phyloP scores from a whole-genome alignment of 1,139 yeast genomes.

The Nakaseomyces glabratus region DNA sequence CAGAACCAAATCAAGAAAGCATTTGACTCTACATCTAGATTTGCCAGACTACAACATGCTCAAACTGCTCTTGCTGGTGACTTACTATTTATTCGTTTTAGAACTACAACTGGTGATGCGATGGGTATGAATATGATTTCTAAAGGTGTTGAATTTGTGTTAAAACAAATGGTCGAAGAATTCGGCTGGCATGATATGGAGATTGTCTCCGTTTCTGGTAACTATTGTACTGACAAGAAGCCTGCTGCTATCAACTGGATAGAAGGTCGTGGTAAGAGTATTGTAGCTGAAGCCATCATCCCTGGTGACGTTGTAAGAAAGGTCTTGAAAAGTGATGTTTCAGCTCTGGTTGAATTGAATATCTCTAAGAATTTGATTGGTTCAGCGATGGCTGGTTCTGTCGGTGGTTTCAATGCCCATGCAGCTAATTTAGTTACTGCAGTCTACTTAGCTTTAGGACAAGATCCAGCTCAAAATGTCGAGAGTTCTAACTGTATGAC shows the following conservation, averaged over 20 bases:
- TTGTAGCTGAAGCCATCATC: conserved; percentile 92
- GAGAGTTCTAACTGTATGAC: conserved; percentile 97
- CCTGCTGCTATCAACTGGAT: conserved; percentile 99
- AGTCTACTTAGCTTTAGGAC: conserved; percentile 88
- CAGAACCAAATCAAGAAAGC: conserved; percentile 74
- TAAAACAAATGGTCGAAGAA: conserved; percentile 76
- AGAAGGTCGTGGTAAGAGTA: conserved; percentile 97
- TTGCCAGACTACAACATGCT: conserved; percentile 85
- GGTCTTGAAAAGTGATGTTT: conserved; percentile 86
- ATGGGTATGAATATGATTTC: conserved; percentile 99
- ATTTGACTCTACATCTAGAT: conserved; percentile 92
- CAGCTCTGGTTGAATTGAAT: conserved; percentile 84
- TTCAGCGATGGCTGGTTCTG: conserved; percentile 96
- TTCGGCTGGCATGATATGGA: conserved; percentile 94
- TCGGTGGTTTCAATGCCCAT: conserved; percentile 97
- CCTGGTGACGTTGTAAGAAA: conserved; percentile 72
- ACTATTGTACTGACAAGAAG: conserved; percentile 94
- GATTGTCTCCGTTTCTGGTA: conserved; percentile 88
- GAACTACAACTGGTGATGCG: conserved; percentile 98
- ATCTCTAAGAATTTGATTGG: conserved; percentile 85
- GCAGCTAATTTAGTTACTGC: conserved; percentile 97
- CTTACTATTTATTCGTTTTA: conserved; percentile 75
- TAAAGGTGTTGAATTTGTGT: conserved; percentile 87
- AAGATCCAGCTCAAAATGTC: conserved; percentile 97
- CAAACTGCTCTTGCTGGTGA: conserved; percentile 97